Evolutionary conservation across 805 yeast species (phyloP), one percentile per base, ranked within the genome.

Genomic region (Yamadazyma scolyti): DNA sequence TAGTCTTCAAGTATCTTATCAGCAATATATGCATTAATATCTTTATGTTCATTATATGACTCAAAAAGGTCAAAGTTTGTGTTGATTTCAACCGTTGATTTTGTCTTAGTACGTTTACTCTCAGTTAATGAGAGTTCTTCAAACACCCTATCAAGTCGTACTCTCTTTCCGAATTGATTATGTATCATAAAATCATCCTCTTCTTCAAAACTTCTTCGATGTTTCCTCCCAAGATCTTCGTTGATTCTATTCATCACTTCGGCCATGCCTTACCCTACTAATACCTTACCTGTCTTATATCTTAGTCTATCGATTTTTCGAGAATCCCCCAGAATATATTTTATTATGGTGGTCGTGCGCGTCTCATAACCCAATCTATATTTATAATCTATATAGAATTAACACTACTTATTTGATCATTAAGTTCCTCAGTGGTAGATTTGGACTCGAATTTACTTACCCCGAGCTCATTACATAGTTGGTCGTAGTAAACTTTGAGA

Each of bases 401-500:
- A 6, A 33, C 29, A 22, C 28, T 31, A 27, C 39, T 34, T 13
- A 15, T 26, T 19, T 31, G 42, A 27, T 39, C 40, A 16, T 34
- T 27, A 11, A 20, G 22, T 22, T 29, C 37, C 13, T 28, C 36
- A 3, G 28, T 22, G 13, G 36, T 39, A 13, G 37, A 37, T 23
- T 42, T 44, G 19, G 35, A 31, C 16, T 44, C 45, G 23, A 27
- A 38, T 23, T 39, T 39, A 17, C 34, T 27, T 18, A 41, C 24
- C 5, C 44, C 44, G 9, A 47, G 27, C 15, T 44, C 48, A 16
- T 30, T 30, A 39, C 71, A 65, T 30, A 65, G 46, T 36, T 58
- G 65, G 41, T 65, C 70, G 27, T 65, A 65, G 38, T 43, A 59
- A 10, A 21, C 26, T 37, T 65, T 65, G 43, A 65, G 39, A 8